Evolutionary conservation across 2,329 filamentous ascomycete genomes (phyloP).

Genomic region (Colletotrichum cordylinicola): DNA sequence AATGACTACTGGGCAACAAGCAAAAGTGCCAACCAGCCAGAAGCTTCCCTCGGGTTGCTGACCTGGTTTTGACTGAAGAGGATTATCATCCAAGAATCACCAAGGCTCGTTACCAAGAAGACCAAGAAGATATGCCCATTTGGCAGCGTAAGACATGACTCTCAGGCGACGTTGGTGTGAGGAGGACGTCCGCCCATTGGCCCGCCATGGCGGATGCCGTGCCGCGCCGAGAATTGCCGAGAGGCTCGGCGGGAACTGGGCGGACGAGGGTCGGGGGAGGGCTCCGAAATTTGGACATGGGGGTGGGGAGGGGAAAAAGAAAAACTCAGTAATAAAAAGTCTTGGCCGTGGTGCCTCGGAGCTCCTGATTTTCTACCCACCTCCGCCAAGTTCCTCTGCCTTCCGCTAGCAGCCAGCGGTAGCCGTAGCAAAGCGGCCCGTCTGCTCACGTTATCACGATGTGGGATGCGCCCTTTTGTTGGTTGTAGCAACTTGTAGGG

Average conservation of each 20-base stretch:
- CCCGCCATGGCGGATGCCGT: conserved; percentile 10
- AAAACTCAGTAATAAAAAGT: neutral
- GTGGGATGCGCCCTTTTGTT: neutral
- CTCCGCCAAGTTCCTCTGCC: neutral
- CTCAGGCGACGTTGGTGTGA: conserved; percentile 3
- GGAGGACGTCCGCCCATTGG: conserved; percentile 1
- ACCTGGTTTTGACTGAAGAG: neutral
- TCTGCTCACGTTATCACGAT: neutral
- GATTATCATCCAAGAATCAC: conserved; percentile 11
- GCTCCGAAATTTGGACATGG: neutral
- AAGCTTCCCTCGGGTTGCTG: neutral
- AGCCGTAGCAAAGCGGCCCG: neutral
- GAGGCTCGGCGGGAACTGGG: conserved; percentile 17
- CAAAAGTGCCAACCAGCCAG: neutral
- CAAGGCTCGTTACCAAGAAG: neutral
- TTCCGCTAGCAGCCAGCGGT: neutral
- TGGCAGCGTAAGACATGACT: conserved; percentile 14
- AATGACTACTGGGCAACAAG: neutral
- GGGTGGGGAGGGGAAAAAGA: neutral
- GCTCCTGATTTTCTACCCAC: neutral
- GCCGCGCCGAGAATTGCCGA: conserved; percentile 22
- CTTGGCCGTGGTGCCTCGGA: neutral
- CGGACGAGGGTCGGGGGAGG: conserved; percentile 3
- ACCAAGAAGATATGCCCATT: neutral
- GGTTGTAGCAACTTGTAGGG: neutral